Evolutionary conservation across 2,329 filamentous ascomycete species (phyloP), one percentile per base, ranked within the genome.

Genomic region (Tolypocladium sp.): DNA sequence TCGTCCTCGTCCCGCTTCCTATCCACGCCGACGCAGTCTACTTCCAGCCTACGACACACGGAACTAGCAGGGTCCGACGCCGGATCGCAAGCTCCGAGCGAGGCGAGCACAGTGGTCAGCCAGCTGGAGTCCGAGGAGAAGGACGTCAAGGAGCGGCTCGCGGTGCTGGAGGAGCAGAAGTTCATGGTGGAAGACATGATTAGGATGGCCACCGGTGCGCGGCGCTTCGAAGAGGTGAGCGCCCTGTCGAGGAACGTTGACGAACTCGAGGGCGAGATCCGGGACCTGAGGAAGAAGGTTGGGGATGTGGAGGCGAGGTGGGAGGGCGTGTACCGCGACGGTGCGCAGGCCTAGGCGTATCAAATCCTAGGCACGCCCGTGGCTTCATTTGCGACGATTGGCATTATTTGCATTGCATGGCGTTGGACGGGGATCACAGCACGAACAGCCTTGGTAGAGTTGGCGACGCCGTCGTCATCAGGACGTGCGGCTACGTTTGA

Each of bases 151-250:
- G 92, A 96, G 67, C 80, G 86, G 4, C 76, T 96, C 15, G 89
- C 94, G 37, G 87, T 97, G 8, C 79, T 97, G 1, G 91, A 96
- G 71, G 92, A 97, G 74, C 92, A 97, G 71, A 88, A 87, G 63
- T 96, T 95, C 73, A 85, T 96, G 74, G 91, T 97, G 0, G 85
- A 87, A 42, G 86, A 90, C 65, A 96, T 96, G 91, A 84, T 96
- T 52, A 84, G 83, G 9, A 84, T 87, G 61, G 91, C 92, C 0
- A 88, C 87, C 55, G 87, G 86, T 49, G 84, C 89, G 13, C 79
- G 90, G 35, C 86, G 90, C 60, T 95, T 96, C 65, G 92, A 96
- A 67, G 92, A 97, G 72, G 90, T 95, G 2, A 84, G 85, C 59
- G 90, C 90, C 13, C 75, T 97, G 59, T 86, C 86, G 4, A 81